Evolutionary conservation across 2,329 filamentous ascomycete species (phyloP), one percentile per base, ranked within the genome.

Genomic region (Pseudogymnoascus sp.): DNA sequence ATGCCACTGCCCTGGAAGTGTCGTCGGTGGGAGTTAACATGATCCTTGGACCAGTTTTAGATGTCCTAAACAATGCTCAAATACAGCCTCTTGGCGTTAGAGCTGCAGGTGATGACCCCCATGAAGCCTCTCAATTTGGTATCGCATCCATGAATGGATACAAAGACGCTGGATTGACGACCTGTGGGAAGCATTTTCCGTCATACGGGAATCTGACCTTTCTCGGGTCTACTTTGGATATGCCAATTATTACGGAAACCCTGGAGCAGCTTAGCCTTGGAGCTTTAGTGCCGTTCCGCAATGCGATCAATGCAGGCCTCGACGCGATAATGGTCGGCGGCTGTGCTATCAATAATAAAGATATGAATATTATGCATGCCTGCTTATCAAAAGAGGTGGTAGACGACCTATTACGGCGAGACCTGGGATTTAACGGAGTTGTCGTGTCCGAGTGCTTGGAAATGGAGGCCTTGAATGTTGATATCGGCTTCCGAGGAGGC

Each of bases 251-350:
- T 68, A 97, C 92, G 0, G 92, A 97, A 72, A 96, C 92, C 0
- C 76, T 97, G 10, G 93, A 97, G 72, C 92, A 96, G 70, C 80
- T 97, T 48, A 96, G 91, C 66, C 78, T 97, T n/a, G 95, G 89
- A 69, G 93, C 93, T 29, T 78, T 97, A 33, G 88, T 97, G 4
- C 93, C 93, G 0, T 97, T 97, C 72, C 86, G 92, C 61, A 94
- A 94, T 73, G 92, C 93, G 10, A 92, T 97, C 66, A 83, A 85
- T 13, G 88, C 91, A 58, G 92, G 93, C 39, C 77, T 97, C 12
- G 93, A 97, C 75, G 89, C 90, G 33, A 96, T 97, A 86, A 96
- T 97, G 80, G 90, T 97, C 7, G 93, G 93, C 29, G 93, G 93
- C 13, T 96, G 92, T 69, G 92, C 91, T 25, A 96, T 97, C 77